Evolutionary conservation across 2,329 filamentous ascomycete genomes (phyloP), one percentile per base, ranked within the genome.

Genomic region (Exophiala bonariae): DNA sequence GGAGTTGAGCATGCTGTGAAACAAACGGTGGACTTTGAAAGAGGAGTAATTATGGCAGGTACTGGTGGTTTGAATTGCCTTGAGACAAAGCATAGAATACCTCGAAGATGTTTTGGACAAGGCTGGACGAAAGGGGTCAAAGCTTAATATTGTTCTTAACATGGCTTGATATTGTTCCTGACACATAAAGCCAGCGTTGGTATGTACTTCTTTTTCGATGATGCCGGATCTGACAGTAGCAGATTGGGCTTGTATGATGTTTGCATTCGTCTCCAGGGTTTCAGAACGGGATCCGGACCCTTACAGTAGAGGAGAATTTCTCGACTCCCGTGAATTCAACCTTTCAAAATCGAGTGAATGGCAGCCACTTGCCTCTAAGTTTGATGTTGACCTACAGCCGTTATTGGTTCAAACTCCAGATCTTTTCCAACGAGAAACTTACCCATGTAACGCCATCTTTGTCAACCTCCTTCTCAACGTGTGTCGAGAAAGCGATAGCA

Each of bases 401-500:
- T 37, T 8, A 19, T 13, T 37, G 17, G 16, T 8, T 13, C 40
- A 47, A 40, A 26, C 4, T 28, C 18, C 17, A 7, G 13, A 35
- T 26, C 13, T n/a, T 31, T 6, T n/a, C 18, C 5, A 8, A 26
- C 2, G 18, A 16, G 37, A 26, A 5, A 41, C 50, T 52, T 47
- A 57, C 57, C 89, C 89, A 96, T 5, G 85, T 76, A 43, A 81
- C 79, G 3, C 90, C 91, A 61, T 87, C 81, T 51, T 86, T 82
- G 66, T 96, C 92, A 1, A 85, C 83, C 79, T 97, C 92, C 79
- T 95, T 95, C 67, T 96, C 89, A 2, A 97, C 87, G 63, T 89
- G 89, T 0, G 89, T 95, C 42, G 83, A 87, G 68, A 96, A 96
- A 13, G 83, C 83, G 63, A 96, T 96, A 1, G 91, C 92, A 64